phyloP scores from a whole-genome alignment of 2,329 filamentous ascomycete species.

The Tricladium varicosporioides region DNA sequence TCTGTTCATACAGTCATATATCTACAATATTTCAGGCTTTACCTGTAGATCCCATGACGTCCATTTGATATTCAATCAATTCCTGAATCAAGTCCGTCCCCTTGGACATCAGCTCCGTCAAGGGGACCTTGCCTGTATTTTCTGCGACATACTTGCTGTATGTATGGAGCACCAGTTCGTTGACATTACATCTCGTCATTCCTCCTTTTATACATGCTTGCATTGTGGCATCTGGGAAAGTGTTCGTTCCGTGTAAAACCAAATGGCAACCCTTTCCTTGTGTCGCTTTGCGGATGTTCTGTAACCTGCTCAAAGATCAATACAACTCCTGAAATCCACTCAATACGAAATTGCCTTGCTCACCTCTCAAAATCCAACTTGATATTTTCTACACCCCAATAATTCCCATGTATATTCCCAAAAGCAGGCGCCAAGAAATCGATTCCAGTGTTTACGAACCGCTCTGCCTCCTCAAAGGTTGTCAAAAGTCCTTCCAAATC shows the following conservation, averaged over 20 bases:
- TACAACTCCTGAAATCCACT: background rate
- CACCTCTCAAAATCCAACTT: constrained; percentile 42
- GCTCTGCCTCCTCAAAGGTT: constrained; percentile 58
- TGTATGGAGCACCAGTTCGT: constrained; percentile 53
- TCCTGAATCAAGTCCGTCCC: constrained; percentile 40
- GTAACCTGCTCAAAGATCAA: constrained; percentile 33
- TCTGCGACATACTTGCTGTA: constrained; percentile 44
- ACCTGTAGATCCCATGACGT: constrained; percentile 28
- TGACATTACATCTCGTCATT: constrained; percentile 57
- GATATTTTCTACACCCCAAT: constrained; percentile 43
- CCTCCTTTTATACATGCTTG: constrained; percentile 49
- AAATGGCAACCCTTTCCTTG: constrained; percentile 41
- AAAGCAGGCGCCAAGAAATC: constrained; percentile 67
- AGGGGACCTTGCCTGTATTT: constrained; percentile 35
- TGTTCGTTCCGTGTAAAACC: constrained; percentile 57
- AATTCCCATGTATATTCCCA: constrained; percentile 67
- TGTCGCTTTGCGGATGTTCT: constrained; percentile 36
- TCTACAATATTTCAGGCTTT: constrained; percentile 15
- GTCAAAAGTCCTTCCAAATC: constrained; percentile 62
- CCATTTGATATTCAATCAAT: constrained; percentile 30
- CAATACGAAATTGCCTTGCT: constrained; percentile 29
- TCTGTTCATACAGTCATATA: too few relatives aligned
- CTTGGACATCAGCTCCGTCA: constrained; percentile 41
- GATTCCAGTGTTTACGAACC: constrained; percentile 65
- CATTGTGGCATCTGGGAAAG: constrained; percentile 50